Conservation (phyloP, 345 rosid species). For the Garcia nutans region DNA sequence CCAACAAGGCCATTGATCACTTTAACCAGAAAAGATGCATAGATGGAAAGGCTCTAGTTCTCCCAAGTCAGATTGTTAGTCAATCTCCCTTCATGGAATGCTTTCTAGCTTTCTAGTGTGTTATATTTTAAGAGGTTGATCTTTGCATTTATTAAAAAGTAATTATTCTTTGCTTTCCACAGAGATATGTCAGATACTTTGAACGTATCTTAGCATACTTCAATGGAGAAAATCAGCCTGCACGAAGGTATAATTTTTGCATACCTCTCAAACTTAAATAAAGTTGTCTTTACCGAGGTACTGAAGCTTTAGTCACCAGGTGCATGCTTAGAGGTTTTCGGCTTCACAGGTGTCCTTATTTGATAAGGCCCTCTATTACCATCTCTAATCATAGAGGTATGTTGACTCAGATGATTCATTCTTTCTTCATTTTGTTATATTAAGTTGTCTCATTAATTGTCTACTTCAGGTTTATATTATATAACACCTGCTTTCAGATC, state of each 20-base stretch:
- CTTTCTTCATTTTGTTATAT: neutral
- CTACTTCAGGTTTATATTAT: neutral
- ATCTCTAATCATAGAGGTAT: slow-evolving; percentile 71
- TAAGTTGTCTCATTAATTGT: neutral
- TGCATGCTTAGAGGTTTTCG: slow-evolving; percentile 89
- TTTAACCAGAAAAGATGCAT: slow-evolving; percentile 90
- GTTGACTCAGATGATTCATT: slow-evolving; percentile 9
- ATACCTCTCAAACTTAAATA: slow-evolving; percentile 6
- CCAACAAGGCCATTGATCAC: slow-evolving; percentile 73
- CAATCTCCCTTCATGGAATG: slow-evolving; percentile 16
- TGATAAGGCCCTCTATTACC: slow-evolving; percentile 80
- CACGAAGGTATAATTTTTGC: slow-evolving; percentile 51
- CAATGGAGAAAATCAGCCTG: slow-evolving; percentile 79
- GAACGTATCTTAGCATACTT: slow-evolving; percentile 69
- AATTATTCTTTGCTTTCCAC: slow-evolving; percentile 17
- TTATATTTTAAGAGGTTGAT: slow-evolving; percentile 2
- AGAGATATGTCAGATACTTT: slow-evolving; percentile 85
- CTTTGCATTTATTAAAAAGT: neutral
- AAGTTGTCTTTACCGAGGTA: neutral
- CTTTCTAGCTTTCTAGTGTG: slow-evolving; percentile 17
- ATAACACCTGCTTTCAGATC: neutral
- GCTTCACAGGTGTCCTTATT: slow-evolving; percentile 80
- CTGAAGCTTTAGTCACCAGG: slow-evolving; percentile 36
- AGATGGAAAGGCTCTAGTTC: slow-evolving; percentile 87
- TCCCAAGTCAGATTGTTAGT: slow-evolving; percentile 91